A percentile compares a stretch with the other conserved stretches of the same genome.
Conservation (phyloP, 768 basidiomycete species). For the Hirschioporus abietinus region DNA sequence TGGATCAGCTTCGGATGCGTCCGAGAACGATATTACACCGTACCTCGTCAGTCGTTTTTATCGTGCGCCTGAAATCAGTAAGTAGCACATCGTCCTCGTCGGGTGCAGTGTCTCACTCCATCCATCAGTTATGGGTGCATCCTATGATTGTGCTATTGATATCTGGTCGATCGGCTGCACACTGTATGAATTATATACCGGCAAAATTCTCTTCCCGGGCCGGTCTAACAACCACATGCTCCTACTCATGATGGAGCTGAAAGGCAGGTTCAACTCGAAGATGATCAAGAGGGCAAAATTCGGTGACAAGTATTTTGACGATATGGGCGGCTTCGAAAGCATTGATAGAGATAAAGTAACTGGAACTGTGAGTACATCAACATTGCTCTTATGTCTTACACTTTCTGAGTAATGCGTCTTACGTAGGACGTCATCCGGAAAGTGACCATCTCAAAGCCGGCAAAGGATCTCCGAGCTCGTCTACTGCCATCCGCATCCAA, state of each 20-base stretch:
- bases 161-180: constrained; percentile 98
- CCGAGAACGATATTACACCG: constrained; percentile 95
- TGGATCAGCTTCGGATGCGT: constrained; percentile 93
- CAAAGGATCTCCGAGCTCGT: constrained; percentile 73
- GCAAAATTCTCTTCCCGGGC: constrained; percentile 96
- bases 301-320: constrained; percentile 90
- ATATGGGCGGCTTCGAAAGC: constrained; percentile 80
- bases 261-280: constrained; percentile 88
- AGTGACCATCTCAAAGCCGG: constrained; percentile 78
- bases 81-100: constrained; percentile 23
- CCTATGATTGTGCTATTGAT: constrained; percentile 91
- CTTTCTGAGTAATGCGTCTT: constrained; percentile 16
- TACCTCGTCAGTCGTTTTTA: constrained; percentile 98
- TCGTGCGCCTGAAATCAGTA: constrained; percentile 98
- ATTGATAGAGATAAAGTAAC: constrained; percentile 82
- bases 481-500: constrained; percentile 78
- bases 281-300: constrained; percentile 95
- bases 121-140: constrained; percentile 80
- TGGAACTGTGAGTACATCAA: constrained; percentile 58
- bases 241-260: constrained; percentile 95
- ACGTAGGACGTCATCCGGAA: constrained; percentile 76
- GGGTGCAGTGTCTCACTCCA: constrained; percentile 9
- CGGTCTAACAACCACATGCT: constrained; percentile 98
- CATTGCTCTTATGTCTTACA: constrained; percentile 4
- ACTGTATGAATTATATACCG: constrained; percentile 91